A percentile compares a stretch with the other conserved stretches of the same genome.
These are phyloP conservation scores for Somion occarium DNA, from an alignment of 1,284 basidiomycete genomes.

Conservation along the genomic window DNA sequence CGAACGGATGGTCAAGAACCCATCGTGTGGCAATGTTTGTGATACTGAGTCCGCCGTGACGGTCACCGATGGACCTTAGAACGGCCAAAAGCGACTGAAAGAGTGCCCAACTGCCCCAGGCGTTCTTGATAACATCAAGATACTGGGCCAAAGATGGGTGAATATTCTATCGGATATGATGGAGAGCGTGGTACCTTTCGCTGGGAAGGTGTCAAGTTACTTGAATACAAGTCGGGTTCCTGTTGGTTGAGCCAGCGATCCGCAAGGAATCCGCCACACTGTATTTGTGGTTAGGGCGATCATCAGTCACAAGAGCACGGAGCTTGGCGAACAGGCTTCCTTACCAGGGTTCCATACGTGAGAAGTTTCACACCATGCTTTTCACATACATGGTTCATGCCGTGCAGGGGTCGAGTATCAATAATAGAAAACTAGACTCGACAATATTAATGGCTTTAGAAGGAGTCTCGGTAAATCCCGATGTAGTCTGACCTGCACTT, in stretches of 20 bases:
- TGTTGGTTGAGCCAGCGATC: conserved; percentile 67
- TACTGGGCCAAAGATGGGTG: conserved; percentile 43
- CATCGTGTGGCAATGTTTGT: conserved; percentile 76
- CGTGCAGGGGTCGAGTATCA: conserved; percentile 71
- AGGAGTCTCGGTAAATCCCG: background rate
- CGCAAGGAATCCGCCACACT: conserved; percentile 81
- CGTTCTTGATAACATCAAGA: conserved; percentile 73
- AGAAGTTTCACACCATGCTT: conserved; percentile 69
- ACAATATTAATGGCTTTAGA: background rate
- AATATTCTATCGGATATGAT: background rate
- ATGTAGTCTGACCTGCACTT: conserved; percentile 61
- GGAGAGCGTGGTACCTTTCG: conserved; percentile 53
- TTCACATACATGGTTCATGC: conserved; percentile 72
- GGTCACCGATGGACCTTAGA: conserved; percentile 60
- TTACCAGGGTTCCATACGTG: conserved; percentile 76
- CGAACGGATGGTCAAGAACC: conserved; percentile 75
- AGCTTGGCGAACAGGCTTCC: conserved; percentile 17
- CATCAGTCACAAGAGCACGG: background rate
- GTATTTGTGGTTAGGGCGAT: conserved; percentile 7
- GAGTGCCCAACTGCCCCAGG: conserved; percentile 73
- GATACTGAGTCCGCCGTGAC: conserved; percentile 62
- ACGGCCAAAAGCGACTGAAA: conserved; percentile 63
- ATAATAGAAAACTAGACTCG: conserved; percentile 67
- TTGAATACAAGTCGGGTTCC: conserved; percentile 69
- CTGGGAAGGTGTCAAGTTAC: conserved; percentile 67